Percentiles rank a stretch among this genome's conserved stretches.
These are phyloP conservation scores for Pythium brachiatum DNA, from an alignment of 352 stramenopile genomes.

Conservation along the genomic window DNA sequence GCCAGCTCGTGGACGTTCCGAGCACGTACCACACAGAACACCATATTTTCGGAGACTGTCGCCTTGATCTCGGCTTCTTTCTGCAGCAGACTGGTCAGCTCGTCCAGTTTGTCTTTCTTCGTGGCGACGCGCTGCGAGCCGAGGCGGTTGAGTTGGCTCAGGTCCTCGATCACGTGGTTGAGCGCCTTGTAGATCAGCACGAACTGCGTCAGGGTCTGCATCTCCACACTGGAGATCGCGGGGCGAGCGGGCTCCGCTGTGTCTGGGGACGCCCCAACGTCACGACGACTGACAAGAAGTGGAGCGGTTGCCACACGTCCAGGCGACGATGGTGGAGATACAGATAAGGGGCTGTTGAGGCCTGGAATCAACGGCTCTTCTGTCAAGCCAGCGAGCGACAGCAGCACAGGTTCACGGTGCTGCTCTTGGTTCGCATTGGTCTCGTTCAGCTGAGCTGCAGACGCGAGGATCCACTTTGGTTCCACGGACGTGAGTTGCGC, in stretches of 20 bases:
- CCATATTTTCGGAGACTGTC: constrained; percentile 18
- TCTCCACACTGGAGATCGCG: constrained; percentile 17
- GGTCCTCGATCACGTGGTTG: constrained; percentile 42
- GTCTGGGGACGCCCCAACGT: background rate
- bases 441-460: background rate
- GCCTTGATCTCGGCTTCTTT: constrained; percentile 15
- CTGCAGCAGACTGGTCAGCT: background rate
- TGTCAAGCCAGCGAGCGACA: constrained; percentile 5
- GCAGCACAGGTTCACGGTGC: constrained; percentile 5
- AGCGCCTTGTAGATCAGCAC: constrained; percentile 44
- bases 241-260: background rate
- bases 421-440: background rate
- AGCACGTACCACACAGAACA: constrained; percentile 19
- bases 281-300: constrained; percentile 6
- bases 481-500: constrained; percentile 6
- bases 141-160: constrained; percentile 39
- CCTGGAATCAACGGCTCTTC: constrained; percentile 16
- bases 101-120: constrained; percentile 10
- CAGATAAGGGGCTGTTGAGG: constrained; percentile 9
- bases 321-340: background rate
- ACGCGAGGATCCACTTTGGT: background rate
- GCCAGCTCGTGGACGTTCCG: background rate
- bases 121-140: constrained; percentile 28
- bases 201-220: constrained; percentile 47
- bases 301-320: background rate